Base-by-base conservation (phyloP, 2,329 filamentous ascomycete species). In the Diatrype stigma region DNA sequence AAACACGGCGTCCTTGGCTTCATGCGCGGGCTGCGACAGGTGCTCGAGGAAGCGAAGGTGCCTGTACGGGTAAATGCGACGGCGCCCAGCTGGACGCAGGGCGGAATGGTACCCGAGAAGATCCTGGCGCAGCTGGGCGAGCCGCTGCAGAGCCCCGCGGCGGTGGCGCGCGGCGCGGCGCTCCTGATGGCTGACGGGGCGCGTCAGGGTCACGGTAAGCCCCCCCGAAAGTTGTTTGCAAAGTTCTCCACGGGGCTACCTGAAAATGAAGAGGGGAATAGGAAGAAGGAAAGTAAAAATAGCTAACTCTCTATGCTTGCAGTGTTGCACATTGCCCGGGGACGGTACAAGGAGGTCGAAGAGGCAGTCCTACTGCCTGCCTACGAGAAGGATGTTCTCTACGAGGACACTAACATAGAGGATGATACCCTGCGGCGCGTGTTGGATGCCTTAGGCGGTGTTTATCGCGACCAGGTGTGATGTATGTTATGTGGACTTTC, bases 1-100 rank as follows among this genome's bases (percentile, higher is more conserved):
- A 84, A 84, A 52, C 76, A 82, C 49, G 81, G 72, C 21, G 73
- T 81, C 0, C 54, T 83, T 0, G 80, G 81, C 2, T 73, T 80
- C 49, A 70, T 78, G 21, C 73, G 80, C 26, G 73, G 75, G 3
- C 63, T 80, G 10, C 62, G 71, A 1, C 63, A 66, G 2, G 62
- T 73, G 3, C 56, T 79, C 2, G 55, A 60, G 12, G 57, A 56
- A 2, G 64, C 68, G 11, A 53, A 60, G 17, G 53, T 77, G 1
- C 74, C 77, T 1, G 74, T 84, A 42, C 76, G 81, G 14, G 61
- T 84, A 47, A 85, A 85, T 66, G 73, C 70, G 6, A 65, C 84
- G 19, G 73, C 77, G 1, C 79, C 81, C 1, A 75, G 70, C 28
- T 84, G 79, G 79, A 82, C 81, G 0, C 65, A 70, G 3, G 79